A percentile compares a stretch with the other conserved stretches of the same genome.
These are phyloP conservation scores for Azolla pinnata DNA, from an alignment of 75 land plant genomes.

Conservation along the genomic window DNA sequence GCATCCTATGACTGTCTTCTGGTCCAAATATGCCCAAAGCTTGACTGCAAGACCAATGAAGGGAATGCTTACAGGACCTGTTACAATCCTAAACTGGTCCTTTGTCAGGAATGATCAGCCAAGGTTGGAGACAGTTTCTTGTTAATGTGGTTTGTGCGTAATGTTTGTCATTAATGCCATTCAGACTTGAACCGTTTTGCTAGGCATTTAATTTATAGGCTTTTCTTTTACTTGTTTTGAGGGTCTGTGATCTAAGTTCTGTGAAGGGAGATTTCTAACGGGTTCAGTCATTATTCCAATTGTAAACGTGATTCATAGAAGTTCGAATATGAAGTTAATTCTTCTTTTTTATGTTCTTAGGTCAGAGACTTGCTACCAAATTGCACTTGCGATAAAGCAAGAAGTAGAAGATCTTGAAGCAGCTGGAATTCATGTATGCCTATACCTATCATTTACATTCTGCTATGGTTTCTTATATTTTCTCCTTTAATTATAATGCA, in stretches of 20 bases:
- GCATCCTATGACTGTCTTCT: slow-evolving; percentile 42
- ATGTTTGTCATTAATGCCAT: no score
- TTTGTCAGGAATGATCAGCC: slow-evolving; percentile 51
- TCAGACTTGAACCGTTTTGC: no score
- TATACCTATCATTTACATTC: background rate
- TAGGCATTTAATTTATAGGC: no score
- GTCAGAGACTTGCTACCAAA: slow-evolving; percentile 35
- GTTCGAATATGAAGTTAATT: no score
- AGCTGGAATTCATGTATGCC: slow-evolving; percentile 40
- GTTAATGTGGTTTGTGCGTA: background rate
- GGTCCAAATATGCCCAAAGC: slow-evolving; percentile 46
- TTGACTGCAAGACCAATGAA: slow-evolving; percentile 48
- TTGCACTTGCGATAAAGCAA: slow-evolving; percentile 44
- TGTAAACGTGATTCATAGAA: no score
- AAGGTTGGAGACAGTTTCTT: slow-evolving; percentile 15
- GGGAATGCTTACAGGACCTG: slow-evolving; percentile 54
- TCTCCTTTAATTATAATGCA: no score
- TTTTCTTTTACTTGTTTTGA: no score
- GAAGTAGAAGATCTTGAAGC: slow-evolving; percentile 54
- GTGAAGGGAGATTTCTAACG: no score
- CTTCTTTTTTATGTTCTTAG: slow-evolving; percentile 6
- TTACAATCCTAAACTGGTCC: slow-evolving; percentile 49
- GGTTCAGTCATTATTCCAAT: no score
- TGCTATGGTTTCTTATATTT: no score
- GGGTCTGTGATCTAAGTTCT: no score